These are phyloP conservation scores for Yarrowia osloensis DNA, from an alignment of 805 yeast species.

Conservation along the genomic window DNA sequence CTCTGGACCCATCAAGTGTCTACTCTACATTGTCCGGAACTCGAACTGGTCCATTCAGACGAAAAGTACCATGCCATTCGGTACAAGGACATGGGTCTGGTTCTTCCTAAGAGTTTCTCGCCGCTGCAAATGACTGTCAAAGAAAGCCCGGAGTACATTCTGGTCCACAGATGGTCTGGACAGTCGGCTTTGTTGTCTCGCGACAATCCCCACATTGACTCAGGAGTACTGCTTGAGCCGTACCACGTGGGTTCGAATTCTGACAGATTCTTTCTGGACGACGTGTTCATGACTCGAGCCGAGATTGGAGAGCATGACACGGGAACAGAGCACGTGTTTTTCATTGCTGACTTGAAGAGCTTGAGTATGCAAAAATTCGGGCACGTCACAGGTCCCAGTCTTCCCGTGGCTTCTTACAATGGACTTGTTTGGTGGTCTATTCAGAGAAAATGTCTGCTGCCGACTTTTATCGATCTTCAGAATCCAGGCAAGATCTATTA, in stretches of 20 bases:
- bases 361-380: not conserved
- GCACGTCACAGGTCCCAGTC: not conserved
- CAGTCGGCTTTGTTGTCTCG: not conserved
- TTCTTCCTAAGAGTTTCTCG: not conserved
- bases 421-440: not conserved
- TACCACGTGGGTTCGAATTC: not conserved
- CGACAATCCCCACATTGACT: not conserved
- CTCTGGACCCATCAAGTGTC: not conserved
- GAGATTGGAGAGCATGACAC: not conserved
- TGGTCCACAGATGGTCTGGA: not conserved
- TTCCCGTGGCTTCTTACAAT: not conserved
- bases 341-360: not conserved
- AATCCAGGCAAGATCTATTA: not conserved
- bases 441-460: not conserved
- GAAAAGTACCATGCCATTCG: not conserved
- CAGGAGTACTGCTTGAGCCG: not conserved
- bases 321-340: not conserved
- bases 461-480: not conserved
- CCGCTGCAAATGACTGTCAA: not conserved
- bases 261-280: not conserved
- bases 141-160: not conserved
- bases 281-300: not conserved
- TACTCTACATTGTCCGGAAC: not conserved
- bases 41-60: not conserved
- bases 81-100: not conserved